Evolutionary conservation across 768 basidiomycete genomes (phyloP), one percentile per base, ranked within the genome.

Genomic region (Russula sp.): DNA sequence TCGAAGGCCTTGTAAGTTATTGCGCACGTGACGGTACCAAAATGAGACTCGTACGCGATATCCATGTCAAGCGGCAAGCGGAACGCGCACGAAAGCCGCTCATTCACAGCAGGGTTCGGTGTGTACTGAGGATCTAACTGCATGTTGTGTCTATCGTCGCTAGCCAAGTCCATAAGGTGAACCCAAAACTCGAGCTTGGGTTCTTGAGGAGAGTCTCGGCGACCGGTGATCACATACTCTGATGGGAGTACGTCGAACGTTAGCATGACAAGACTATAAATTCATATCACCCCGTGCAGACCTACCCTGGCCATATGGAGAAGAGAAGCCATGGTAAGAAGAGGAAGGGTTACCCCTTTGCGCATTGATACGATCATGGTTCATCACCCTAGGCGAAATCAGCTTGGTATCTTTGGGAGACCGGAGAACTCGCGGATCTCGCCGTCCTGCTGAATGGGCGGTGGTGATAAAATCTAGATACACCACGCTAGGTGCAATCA

Each of bases 141-240:
- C 56, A 65, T 44, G 1, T 16, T 47, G 16, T 67, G 48, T 20
- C 13, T 42, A 14, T 65, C 52, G 0, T 67, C 64, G 8, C 59
- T 40, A 11, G 60, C 47, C 2, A 65, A 14, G 1, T 59, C 51
- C 8, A 65, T 40, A 3, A 20, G 27, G 40, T 59, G 51, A 8
- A 65, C 32, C 5, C n/a, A 22, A n/a, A 39, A 52, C 27, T 58
- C 7, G 20, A 65, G 31, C 37, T 52, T 39, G 10, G 56, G 63
- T 20, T 47, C 57, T 37, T 50, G 11, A 6, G 14, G 40, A 6
- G 13, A 14, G 8, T 45, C 42, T 42, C 4, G 18, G 16, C 16
- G 18, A 7, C 66, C 66, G 3, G 50, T 40, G 2, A 66, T 10
- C 5, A 10, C 22, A 10, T 57, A 66, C 4, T 45, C 62, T 63